A percentile compares a stretch with the other conserved stretches of the same genome.
Conservation (phyloP, 2,329 filamentous ascomycete species). For the Thelonectria discophora region DNA sequence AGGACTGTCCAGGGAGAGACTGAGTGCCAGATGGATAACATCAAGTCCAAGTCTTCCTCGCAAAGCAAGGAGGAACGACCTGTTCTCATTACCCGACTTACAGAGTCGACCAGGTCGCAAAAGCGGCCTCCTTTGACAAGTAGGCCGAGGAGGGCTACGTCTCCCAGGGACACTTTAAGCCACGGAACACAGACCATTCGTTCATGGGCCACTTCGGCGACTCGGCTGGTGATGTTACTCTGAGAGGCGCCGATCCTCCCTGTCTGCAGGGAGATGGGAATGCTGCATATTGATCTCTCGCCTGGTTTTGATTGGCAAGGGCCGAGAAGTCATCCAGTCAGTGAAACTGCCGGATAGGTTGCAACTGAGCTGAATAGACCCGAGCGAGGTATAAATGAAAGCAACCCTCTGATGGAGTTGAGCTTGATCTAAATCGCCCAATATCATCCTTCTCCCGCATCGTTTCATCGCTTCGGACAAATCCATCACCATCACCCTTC, state of each 20-base stretch:
- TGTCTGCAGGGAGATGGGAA: constrained; percentile 1
- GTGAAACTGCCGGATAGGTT: constrained; percentile 12
- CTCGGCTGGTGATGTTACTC: constrained; percentile 15
- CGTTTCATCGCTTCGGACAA: not conserved
- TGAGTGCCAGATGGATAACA: no score
- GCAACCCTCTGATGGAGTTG: not conserved
- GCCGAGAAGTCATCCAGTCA: not conserved
- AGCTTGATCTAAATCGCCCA: not conserved
- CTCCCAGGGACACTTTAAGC: not conserved
- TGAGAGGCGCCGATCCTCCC: not conserved
- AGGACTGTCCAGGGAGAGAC: not conserved
- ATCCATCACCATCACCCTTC: not conserved
- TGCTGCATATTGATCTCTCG: not conserved
- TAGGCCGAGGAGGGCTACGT: not conserved
- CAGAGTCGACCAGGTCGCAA: not conserved
- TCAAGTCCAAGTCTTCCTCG: not conserved
- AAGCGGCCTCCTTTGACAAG: not conserved
- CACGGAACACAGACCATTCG: constrained; percentile 4
- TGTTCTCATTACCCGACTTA: not conserved
- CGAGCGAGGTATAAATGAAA: not conserved
- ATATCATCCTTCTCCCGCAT: not conserved
- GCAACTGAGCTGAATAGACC: not conserved
- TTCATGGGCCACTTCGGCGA: not conserved
- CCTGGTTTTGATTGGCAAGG: not conserved
- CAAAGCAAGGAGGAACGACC: not conserved